Conservation (phyloP, 352 stramenopile species). For the Pythium coloratum region DNA sequence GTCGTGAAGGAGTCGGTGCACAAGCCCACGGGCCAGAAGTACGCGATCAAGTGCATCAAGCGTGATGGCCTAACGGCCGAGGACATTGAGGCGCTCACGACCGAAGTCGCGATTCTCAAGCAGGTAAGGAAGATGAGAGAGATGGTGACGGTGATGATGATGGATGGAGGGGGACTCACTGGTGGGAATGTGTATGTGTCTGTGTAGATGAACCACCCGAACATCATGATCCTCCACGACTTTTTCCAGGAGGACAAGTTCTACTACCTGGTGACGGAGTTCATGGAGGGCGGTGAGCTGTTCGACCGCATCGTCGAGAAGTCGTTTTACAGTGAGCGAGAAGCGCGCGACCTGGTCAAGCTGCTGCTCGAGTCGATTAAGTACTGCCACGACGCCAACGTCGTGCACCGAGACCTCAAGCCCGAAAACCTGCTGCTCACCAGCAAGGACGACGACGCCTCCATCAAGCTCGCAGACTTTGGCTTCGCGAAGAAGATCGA, state of each 20-base stretch:
- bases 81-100: constrained; percentile 87
- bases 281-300: constrained; percentile 92
- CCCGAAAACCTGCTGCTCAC: constrained; percentile 83
- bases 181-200: constrained; percentile 24
- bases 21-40: constrained; percentile 82
- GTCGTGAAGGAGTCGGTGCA: constrained; percentile 85
- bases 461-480: constrained; percentile 87
- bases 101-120: constrained; percentile 84
- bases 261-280: constrained; percentile 98
- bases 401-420: constrained; percentile 86
- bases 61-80: constrained; percentile 79
- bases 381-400: constrained; percentile 86
- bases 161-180: not conserved
- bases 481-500: constrained; percentile 86
- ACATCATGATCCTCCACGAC: constrained; percentile 93
- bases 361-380: constrained; percentile 86
- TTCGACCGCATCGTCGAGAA: constrained; percentile 89
- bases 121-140: constrained; percentile 40
- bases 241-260: constrained; percentile 93
- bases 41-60: constrained; percentile 94
- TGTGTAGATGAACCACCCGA: constrained; percentile 87
- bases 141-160: not conserved
- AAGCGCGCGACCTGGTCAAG: constrained; percentile 85
- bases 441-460: constrained; percentile 79
- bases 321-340: constrained; percentile 90